Percentiles rank a stretch among this genome's conserved stretches.
These are phyloP conservation scores for Salix purpurea DNA, from an alignment of 345 rosid species.

Conservation along the genomic window DNA sequence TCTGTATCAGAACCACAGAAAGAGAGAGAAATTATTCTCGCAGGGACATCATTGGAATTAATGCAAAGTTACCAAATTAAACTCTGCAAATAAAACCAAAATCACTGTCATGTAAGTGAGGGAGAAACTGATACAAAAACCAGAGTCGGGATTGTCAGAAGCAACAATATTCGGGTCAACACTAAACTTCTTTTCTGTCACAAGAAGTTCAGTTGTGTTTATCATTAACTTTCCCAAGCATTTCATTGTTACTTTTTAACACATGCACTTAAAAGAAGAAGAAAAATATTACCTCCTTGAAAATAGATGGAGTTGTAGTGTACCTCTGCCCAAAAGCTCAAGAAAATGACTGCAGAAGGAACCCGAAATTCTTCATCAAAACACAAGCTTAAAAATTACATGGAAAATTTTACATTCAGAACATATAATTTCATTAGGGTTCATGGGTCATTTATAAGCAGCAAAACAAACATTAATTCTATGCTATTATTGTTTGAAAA, in stretches of 20 bases:
- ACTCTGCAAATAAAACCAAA: neutral
- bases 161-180: neutral
- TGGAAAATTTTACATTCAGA: neutral
- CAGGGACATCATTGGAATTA: neutral
- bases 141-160: neutral
- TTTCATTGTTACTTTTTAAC: neutral
- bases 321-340: slow-evolving; percentile 99
- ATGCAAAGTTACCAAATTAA: neutral
- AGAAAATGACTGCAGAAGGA: slow-evolving; percentile 55
- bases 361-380: slow-evolving; percentile 5
- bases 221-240: neutral
- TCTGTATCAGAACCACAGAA: slow-evolving; percentile 30
- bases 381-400: neutral
- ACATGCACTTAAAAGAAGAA: neutral
- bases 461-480: neutral
- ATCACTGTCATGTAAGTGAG: neutral
- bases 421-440: neutral
- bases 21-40: slow-evolving; percentile 8
- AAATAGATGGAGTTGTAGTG: slow-evolving; percentile 92
- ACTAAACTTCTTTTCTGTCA: neutral
- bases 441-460: neutral
- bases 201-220: neutral
- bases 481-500: neutral
- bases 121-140: neutral
- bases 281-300: slow-evolving; percentile 43